Evolutionary conservation across 148 eudicot genomes (phyloP), one percentile per base, ranked within the genome.

Genomic region (Amaranthus cruentus): DNA sequence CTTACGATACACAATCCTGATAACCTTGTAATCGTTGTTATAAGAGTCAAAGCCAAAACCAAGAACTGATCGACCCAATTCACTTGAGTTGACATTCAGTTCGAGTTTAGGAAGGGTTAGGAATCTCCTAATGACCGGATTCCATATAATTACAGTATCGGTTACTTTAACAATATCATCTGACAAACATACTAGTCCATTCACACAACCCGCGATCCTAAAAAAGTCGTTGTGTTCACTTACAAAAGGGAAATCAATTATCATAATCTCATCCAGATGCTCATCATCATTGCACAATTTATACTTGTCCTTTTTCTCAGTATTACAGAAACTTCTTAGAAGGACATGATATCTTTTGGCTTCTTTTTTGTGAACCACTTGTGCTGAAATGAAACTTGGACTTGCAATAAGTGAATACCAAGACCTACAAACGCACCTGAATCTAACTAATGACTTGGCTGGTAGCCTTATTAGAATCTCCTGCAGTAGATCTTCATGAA

Each of bases 41-140:
- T 18, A 6, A 4, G 79, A 21, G 73, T 83, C 86, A 69, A 61
- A 75, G 18, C 86, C 86, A 9, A 83, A 80, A n/a, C 83, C 83
- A 46, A 67, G 55, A 74, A 70, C 53, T 8, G 60, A 59, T 8
- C 44, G 56, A 15, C 68, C 54, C 43, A 61, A 3, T n/a, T 79
- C 63, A 15, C 8, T 6, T 21, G 76, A 12, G 4, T n/a, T 43
- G 42, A 44, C 7, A 0, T 51, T 8, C 4, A 80, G 44, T 14
- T 58, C 4, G 69, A 79, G 79, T 50, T 46, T 44, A 1, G 79
- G 81, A 15, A 83, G 62, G 44, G 56, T 18, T 12, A 80, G 63
- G 6, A 60, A 66, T 65, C 72, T 83, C 63, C 70, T 75, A 46
- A 78, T 53, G 4, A 70, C 74, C 6, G 86, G 86, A 63, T 80